phyloP scores from a whole-genome alignment of 1,284 basidiomycete species.

The Sphaerobolus stellatus region DNA sequence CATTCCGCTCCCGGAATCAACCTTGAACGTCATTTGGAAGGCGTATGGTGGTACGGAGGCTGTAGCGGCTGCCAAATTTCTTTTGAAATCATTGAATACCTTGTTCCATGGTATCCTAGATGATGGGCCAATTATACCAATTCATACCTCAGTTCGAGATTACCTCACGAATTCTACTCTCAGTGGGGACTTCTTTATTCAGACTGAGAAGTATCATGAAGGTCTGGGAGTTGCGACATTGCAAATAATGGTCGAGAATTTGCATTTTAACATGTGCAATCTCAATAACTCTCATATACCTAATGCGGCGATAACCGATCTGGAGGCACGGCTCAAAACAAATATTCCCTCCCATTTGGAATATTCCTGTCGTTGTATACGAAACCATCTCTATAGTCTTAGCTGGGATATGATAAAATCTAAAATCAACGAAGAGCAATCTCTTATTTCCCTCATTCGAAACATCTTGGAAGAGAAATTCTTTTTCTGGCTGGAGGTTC shows the following conservation, averaged over 20 bases:
- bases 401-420: not conserved
- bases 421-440: too few species aligned
- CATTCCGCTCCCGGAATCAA: too few species aligned
- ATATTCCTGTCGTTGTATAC: not conserved
- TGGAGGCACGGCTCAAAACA: not conserved
- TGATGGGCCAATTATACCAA: too few species aligned
- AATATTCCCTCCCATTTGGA: not conserved
- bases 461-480: not conserved
- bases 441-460: too few species aligned
- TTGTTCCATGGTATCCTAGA: not conserved
- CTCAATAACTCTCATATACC: not conserved
- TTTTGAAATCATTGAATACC: not conserved
- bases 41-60: too few species aligned
- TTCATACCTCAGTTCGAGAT: not conserved
- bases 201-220: not conserved
- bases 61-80: not conserved
- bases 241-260: not conserved
- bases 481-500: not conserved
- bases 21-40: too few species aligned
- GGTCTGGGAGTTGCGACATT: not conserved
- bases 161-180: not conserved
- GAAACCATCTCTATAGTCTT: not conserved
- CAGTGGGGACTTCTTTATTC: not conserved
- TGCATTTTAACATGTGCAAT: not conserved
- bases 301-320: not conserved